Conservation (phyloP, 192 early-diverging fungal genomes). For the Entomortierella parvispora region DNA sequence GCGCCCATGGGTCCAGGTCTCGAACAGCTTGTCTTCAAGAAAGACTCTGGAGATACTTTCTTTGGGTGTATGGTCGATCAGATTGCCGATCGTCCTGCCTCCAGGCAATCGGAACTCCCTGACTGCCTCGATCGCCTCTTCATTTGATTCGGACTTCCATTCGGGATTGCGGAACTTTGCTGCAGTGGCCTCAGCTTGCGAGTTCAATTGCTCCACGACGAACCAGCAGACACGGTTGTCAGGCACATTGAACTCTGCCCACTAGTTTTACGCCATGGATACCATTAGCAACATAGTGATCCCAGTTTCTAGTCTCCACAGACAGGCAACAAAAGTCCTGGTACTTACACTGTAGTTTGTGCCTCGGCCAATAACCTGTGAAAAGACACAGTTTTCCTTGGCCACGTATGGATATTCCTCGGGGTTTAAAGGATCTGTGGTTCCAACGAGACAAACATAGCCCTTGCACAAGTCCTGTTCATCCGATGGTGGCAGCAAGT, state of each 20-base stretch:
- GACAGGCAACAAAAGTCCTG: too few species aligned
- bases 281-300: background rate
- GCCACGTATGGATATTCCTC: background rate
- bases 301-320: too few species aligned
- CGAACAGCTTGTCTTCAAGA: too few species aligned
- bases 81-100: background rate
- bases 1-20: too few species aligned
- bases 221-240: conserved; percentile 11
- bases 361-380: background rate
- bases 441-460: conserved; percentile 9
- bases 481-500: background rate
- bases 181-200: background rate
- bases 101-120: background rate
- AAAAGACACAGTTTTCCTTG: background rate
- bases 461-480: background rate
- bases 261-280: background rate
- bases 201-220: background rate
- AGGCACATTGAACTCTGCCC: background rate
- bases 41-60: too few species aligned
- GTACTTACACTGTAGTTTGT: conserved; percentile 1
- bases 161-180: conserved; percentile 9
- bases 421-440: conserved; percentile 4
- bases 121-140: conserved; percentile 2
- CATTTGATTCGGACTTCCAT: conserved; percentile 11
- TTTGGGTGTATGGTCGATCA: conserved; percentile 15